A percentile compares a stretch with the other conserved stretches of the same genome.
These are phyloP conservation scores for Penicillium brevicompactum DNA, from an alignment of 2,329 filamentous ascomycete species.

Conservation along the genomic window DNA sequence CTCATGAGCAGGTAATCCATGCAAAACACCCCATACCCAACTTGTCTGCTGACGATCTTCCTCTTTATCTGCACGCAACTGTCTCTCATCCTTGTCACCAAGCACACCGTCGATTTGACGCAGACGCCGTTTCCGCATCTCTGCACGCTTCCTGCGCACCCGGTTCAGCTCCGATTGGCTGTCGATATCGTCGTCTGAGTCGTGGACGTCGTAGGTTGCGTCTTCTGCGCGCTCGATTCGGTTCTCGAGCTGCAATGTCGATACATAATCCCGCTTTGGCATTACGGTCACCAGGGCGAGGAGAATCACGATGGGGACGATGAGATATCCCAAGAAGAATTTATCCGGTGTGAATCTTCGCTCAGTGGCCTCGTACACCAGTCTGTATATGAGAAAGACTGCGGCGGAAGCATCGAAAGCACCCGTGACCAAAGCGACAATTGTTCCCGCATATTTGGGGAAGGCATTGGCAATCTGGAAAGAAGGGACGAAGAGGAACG, in stretches of 20 bases:
- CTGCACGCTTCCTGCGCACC: conserved; percentile 57
- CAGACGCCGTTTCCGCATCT: conserved; percentile 63
- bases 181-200: conserved; percentile 55
- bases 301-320: conserved; percentile 67
- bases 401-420: conserved; percentile 82
- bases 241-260: conserved; percentile 73
- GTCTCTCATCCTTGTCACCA: conserved; percentile 62
- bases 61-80: conserved; percentile 62
- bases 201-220: conserved; percentile 44
- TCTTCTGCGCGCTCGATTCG: conserved; percentile 59
- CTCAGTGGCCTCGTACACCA: conserved; percentile 65
- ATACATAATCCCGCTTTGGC: conserved; percentile 74
- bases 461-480: conserved; percentile 85
- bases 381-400: conserved; percentile 73
- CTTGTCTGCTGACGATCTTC: conserved; percentile 69
- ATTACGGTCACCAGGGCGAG: conserved; percentile 68
- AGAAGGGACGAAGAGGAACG: conserved; percentile 77
- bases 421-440: conserved; percentile 76
- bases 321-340: conserved; percentile 74
- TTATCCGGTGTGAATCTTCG: conserved; percentile 50
- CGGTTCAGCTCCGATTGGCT: conserved; percentile 50
- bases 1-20: conserved; percentile 66
- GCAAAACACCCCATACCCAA: conserved; percentile 83
- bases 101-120: conserved; percentile 71
- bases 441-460: conserved; percentile 71